These are phyloP conservation scores for Collariella sp. DNA, from an alignment of 495 filamentous ascomycete species.

Conservation along the genomic window DNA sequence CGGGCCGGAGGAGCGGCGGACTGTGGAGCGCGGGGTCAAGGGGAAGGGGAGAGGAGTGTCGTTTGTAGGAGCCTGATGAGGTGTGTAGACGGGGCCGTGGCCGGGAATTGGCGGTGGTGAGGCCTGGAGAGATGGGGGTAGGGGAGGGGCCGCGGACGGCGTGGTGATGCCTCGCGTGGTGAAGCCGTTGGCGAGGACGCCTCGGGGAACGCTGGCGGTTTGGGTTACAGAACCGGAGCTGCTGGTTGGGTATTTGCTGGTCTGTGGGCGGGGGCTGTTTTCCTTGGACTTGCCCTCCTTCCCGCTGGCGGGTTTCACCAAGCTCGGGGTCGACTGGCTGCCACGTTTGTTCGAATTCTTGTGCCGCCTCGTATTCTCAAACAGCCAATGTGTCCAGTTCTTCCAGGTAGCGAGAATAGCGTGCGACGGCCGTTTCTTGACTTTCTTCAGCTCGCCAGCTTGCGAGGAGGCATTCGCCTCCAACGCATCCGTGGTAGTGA, in stretches of 20 bases:
- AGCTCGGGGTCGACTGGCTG: conserved; percentile 48
- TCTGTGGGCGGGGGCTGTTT: conserved; percentile 43
- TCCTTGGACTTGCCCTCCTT: conserved; percentile 42
- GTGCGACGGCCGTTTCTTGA: conserved; percentile 40
- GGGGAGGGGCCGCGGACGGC: not conserved
- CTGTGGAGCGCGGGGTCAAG: conserved; percentile 76
- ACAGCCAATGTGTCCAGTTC: conserved; percentile 47
- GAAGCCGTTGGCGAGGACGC: conserved; percentile 32
- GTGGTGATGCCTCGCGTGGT: conserved; percentile 1
- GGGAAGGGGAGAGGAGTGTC: conserved; percentile 79
- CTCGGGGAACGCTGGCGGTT: conserved; percentile 28
- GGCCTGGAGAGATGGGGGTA: conserved; percentile 14
- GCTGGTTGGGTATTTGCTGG: conserved; percentile 42
- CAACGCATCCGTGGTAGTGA: conserved; percentile 49
- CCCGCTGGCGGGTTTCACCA: conserved; percentile 33
- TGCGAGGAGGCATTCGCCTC: conserved; percentile 20
- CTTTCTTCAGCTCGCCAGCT: conserved; percentile 30
- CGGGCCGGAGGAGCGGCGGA: conserved; percentile 59
- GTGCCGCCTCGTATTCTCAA: conserved; percentile 40
- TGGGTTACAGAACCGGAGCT: conserved; percentile 11
- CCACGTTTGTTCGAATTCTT: conserved; percentile 36
- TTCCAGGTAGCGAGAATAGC: conserved; percentile 66
- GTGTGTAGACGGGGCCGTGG: conserved; percentile 41
- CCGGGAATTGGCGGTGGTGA: conserved; percentile 36
- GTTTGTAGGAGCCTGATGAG: conserved; percentile 52